phyloP scores from a whole-genome alignment of 352 stramenopile genomes.

The Pelagophyceae sp. region DNA sequence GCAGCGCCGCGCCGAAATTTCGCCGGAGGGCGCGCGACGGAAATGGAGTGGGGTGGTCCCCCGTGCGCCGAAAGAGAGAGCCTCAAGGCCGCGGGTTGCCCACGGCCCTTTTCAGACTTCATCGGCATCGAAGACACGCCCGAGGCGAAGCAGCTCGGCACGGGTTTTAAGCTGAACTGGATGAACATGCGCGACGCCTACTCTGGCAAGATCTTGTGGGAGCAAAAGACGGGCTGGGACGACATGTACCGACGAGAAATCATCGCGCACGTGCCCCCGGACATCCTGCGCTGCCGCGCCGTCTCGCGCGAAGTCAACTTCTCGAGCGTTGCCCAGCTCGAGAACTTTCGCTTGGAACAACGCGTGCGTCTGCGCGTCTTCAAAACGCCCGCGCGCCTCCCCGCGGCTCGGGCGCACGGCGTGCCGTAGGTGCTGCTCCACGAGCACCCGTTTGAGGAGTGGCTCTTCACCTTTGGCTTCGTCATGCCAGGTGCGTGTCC shows the following conservation, averaged over 20 bases:
- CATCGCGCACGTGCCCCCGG: constrained; percentile 50
- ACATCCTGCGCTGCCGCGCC: constrained; percentile 72
- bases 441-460: constrained; percentile 56
- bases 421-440: constrained; percentile 26
- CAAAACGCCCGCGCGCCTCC: too few species aligned
- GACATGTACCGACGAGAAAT: constrained; percentile 15
- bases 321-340: constrained; percentile 70
- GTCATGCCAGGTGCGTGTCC: too few species aligned
- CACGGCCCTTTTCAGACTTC: neutral
- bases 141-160: constrained; percentile 12
- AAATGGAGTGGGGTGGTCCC: too few species aligned
- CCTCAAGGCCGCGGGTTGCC: neutral
- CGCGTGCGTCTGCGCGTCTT: constrained; percentile 57
- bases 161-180: constrained; percentile 43
- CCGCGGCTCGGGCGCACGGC: neutral
- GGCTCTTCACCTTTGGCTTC: constrained; percentile 86
- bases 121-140: neutral
- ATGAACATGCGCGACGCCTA: constrained; percentile 56
- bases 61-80: neutral
- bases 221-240: constrained; percentile 21
- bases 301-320: constrained; percentile 89
- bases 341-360: constrained; percentile 80
- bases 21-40: too few species aligned
- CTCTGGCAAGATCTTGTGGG: constrained; percentile 45
- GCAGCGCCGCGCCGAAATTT: neutral